Percentiles rank a stretch among this genome's conserved stretches.
These are phyloP conservation scores for Plasmodium sp. DNA, from an alignment of 169 alveolate genomes.

Conservation along the genomic window DNA sequence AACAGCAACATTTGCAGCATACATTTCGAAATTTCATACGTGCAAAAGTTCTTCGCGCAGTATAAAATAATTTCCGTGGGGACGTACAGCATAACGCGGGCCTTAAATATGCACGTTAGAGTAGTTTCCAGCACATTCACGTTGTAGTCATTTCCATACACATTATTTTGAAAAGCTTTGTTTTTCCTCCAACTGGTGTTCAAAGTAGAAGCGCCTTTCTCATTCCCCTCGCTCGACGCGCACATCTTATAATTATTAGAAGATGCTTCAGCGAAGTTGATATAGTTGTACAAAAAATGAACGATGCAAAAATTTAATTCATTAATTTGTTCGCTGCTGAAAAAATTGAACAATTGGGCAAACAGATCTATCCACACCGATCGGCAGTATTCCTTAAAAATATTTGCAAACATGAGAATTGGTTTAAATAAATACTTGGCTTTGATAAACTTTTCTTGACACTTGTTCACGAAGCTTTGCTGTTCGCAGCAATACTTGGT, in stretches of 20 bases:
- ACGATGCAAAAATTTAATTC: constrained; percentile 36
- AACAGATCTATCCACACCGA: constrained; percentile 47
- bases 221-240: not conserved
- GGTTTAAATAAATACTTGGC: constrained; percentile 65
- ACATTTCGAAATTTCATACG: constrained; percentile 33
- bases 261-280: constrained; percentile 6
- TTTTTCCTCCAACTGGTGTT: not conserved
- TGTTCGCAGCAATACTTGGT: constrained; percentile 55
- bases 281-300: constrained; percentile 38
- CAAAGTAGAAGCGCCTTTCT: not conserved
- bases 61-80: constrained; percentile 58
- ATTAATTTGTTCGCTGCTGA: constrained; percentile 13
- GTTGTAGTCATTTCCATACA: constrained; percentile 22
- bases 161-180: constrained; percentile 19
- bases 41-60: constrained; percentile 22
- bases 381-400: constrained; percentile 51
- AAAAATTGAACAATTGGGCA: constrained; percentile 26
- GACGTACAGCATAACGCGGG: not conserved
- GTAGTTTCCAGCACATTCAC: constrained; percentile 50
- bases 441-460: constrained; percentile 28
- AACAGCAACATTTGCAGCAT: constrained; percentile 16
- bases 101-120: constrained; percentile 23
- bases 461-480: constrained; percentile 7
- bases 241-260: not conserved
- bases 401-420: constrained; percentile 6